These are phyloP conservation scores for Jackrogersella minutella DNA, from an alignment of 495 filamentous ascomycete genomes.

Conservation along the genomic window DNA sequence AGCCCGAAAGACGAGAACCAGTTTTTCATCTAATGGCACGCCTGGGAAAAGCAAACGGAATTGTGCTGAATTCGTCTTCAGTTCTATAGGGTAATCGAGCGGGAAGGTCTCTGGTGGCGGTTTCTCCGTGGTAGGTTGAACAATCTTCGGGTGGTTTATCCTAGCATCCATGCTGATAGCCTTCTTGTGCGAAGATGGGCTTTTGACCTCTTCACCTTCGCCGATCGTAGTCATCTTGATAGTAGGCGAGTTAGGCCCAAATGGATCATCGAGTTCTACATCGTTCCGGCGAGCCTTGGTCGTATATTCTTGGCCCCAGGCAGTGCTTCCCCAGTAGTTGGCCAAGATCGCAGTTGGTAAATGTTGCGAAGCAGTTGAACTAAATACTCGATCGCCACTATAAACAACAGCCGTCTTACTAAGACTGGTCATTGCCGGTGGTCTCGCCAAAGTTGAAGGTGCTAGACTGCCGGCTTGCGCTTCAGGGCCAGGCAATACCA, in stretches of 20 bases:
- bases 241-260: conserved; percentile 46
- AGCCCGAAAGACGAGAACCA: conserved; percentile 73
- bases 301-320: conserved; percentile 80
- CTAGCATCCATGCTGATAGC: conserved; percentile 78
- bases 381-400: conserved; percentile 75
- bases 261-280: conserved; percentile 61
- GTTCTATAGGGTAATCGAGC: conserved; percentile 78
- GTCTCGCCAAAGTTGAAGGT: conserved; percentile 81
- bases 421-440: conserved; percentile 85
- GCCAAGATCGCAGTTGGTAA: conserved; percentile 87
- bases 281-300: conserved; percentile 45
- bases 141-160: conserved; percentile 48
- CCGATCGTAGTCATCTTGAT: conserved; percentile 50
- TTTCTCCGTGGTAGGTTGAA: conserved; percentile 53
- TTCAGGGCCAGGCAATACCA: conserved; percentile 41
- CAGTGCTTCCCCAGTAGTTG: conserved; percentile 88
- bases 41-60: conserved; percentile 90
- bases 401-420: conserved; percentile 86
- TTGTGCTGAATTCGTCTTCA: conserved; percentile 90
- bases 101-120: conserved; percentile 70
- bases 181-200: conserved; percentile 69
- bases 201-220: conserved; percentile 37
- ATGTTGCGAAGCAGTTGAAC: conserved; percentile 68
- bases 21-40: conserved; percentile 73
- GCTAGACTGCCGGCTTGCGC: conserved; percentile 71